These are phyloP conservation scores for Sporothrix dimorphospora DNA, from an alignment of 2,329 filamentous ascomycete genomes.

Conservation along the genomic window DNA sequence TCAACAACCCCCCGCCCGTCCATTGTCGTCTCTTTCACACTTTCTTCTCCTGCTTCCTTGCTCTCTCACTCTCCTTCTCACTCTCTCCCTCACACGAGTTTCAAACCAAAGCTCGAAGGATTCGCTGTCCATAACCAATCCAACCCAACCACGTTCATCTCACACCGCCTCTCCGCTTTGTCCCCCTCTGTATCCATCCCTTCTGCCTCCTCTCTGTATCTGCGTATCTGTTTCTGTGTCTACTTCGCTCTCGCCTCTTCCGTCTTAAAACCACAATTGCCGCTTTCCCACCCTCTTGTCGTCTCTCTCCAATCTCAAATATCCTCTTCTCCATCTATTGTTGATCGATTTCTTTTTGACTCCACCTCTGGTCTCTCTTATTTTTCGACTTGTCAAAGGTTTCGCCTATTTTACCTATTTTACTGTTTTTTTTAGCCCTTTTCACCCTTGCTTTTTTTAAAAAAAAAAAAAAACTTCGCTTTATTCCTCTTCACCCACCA, in stretches of 20 bases:
- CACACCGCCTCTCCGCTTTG: conserved; percentile 22
- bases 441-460: not conserved
- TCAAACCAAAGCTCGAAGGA: not conserved
- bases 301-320: not conserved
- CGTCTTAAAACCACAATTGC: not conserved
- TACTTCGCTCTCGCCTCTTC: not conserved
- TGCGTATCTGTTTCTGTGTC: not conserved
- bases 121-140: not conserved
- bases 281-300: not conserved
- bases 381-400: conserved; percentile 7
- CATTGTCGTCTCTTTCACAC: not conserved
- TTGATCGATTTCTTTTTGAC: not conserved
- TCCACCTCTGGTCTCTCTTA: not conserved
- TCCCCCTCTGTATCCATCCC: not conserved
- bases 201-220: not conserved
- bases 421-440: not conserved
- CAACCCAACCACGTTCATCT: conserved; percentile 9
- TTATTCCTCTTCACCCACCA: too few relatives aligned
- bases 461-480: too few relatives aligned
- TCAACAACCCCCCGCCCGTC: not conserved
- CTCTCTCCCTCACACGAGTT: not conserved
- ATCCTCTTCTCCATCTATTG: not conserved
- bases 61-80: not conserved
- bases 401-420: not conserved
- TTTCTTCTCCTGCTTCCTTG: not conserved